Evolutionary conservation across 805 yeast genomes (phyloP).

Genomic region (Spathaspora passalidarum): DNA sequence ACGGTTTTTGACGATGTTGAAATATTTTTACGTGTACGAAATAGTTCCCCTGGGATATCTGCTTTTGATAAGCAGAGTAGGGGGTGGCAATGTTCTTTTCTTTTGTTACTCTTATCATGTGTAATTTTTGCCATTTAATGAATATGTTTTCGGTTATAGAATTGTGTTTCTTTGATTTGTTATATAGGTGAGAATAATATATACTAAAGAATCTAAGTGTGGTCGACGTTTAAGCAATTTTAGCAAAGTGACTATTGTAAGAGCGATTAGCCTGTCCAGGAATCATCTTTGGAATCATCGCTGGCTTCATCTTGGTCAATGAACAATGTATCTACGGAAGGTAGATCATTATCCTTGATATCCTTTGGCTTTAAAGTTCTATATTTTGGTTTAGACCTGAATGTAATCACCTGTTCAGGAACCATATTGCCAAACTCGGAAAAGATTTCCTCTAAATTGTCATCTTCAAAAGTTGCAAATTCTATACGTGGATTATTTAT

Average conservation of each 20-base stretch:
- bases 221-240: too few species aligned
- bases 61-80: background rate
- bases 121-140: background rate
- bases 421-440: slow-evolving; percentile 25
- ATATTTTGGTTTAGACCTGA: slow-evolving; percentile 2
- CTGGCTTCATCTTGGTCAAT: slow-evolving; percentile 7
- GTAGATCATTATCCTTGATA: background rate
- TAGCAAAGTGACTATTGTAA: too few species aligned
- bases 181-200: background rate
- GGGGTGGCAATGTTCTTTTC: background rate
- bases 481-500: slow-evolving; percentile 28
- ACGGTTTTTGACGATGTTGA: background rate
- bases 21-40: background rate
- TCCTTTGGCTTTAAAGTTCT: background rate
- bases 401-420: slow-evolving; percentile 13
- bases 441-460: slow-evolving; percentile 14
- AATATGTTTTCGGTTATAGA: slow-evolving; percentile 1
- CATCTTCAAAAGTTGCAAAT: slow-evolving; percentile 16
- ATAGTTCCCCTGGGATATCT: background rate
- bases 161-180: background rate
- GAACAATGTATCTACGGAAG: slow-evolving; percentile 2
- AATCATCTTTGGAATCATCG: slow-evolving; percentile 5
- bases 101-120: background rate
- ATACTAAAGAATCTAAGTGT: background rate
- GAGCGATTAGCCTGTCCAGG: too few species aligned